Conservation (phyloP, 164 flowering plant species). For the Stephania cephalantha region DNA sequence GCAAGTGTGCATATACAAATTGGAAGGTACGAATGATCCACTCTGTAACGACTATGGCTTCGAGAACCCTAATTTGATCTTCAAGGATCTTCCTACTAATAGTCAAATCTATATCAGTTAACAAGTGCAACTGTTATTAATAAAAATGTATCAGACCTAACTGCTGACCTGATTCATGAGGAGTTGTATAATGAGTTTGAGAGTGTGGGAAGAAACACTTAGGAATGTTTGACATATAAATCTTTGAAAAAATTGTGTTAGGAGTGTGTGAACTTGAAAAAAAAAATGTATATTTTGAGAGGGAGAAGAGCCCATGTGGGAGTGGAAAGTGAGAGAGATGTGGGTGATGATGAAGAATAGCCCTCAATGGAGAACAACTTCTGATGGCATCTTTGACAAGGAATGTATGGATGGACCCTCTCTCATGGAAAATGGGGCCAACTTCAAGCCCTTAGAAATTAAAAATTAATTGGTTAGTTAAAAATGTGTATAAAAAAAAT, state of each 20-base stretch:
- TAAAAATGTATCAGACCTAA: neutral
- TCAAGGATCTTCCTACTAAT: neutral
- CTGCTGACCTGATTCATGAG: neutral
- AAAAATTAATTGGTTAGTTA: no score
- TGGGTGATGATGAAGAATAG: neutral
- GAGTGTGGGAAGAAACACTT: neutral
- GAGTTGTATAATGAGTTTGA: neutral
- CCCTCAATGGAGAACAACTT: neutral
- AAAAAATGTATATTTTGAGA: neutral
- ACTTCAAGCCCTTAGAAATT: neutral
- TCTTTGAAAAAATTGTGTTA: neutral
- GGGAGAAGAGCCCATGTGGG: neutral
- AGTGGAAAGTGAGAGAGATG: neutral
- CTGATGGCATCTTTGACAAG: slow-evolving; percentile 6
- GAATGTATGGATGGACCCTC: neutral
- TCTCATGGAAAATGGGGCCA: neutral
- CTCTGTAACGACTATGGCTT: neutral
- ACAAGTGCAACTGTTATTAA: neutral
- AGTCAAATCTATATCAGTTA: neutral
- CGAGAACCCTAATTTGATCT: neutral
- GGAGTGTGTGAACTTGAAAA: neutral
- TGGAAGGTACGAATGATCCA: neutral
- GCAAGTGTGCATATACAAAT: neutral
- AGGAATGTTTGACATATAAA: neutral
- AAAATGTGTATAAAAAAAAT: neutral